Evolutionary conservation across 1,284 basidiomycete species (phyloP), one percentile per base, ranked within the genome.

Genomic region (Pseudozyma tsukubaensis): DNA sequence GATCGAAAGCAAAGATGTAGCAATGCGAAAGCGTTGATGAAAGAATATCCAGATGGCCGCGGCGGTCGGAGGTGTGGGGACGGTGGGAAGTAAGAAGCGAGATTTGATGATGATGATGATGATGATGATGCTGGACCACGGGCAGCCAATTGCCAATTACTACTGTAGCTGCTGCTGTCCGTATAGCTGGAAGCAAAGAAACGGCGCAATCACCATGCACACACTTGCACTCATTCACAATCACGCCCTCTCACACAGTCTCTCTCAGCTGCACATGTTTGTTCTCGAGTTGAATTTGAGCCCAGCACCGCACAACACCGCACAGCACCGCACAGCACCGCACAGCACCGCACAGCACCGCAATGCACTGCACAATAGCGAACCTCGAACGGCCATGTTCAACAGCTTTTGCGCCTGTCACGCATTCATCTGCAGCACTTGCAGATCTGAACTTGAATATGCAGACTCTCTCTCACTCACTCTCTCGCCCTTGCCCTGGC

Each of bases 341-440:
- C 24, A 29, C 24, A 29, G n/a, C 24, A 29, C 24, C 24, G 24
- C 24, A 29, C 24, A 29, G 24, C 24, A 29, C 24, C 24, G 24
- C 24, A 29, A 29, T 29, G 24, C 24, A 29, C 24, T 29, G 24
- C 24, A 29, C 24, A 29, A 29, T 29, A 29, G 11, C 37, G 37
- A 39, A 13, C 37, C 37, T 39, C 3, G 6, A 44, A 44, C 18
- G 42, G 18, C 42, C 42, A 44, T 10, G 16, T 39, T n/a, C 16
- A n/a, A 13, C 37, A 39, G 16, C 37, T 39, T 39, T 39, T 39
- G 37, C 43, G 19, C 10, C 43, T 44, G 43, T 44, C 43, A 44
- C 43, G 43, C 43, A 44, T 44, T 16, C 43, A 44, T 44, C 13
- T 44, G 43, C 43, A 44, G 43, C 37, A 39, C 11, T n/a, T 39